Evolutionary conservation across 148 eudicot genomes (phyloP), one percentile per base, ranked within the genome.

Genomic region (Polygonum aviculare): DNA sequence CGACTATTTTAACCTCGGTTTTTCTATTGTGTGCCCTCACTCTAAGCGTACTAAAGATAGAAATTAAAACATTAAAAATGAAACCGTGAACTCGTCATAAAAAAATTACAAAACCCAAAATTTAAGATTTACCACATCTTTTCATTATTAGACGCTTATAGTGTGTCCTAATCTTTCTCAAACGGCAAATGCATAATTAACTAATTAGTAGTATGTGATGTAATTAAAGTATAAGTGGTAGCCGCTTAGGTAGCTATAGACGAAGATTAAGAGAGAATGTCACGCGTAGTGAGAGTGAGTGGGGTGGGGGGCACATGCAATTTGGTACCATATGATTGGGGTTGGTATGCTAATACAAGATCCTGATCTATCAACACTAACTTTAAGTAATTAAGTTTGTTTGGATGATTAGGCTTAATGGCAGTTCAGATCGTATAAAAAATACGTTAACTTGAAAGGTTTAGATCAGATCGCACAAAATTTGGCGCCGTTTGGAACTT

Each of bases 311-410:
- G 22, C 69, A 62, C 69, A 62, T 62, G 69, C 31, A 62, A 62
- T 26, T 62, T 62, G 69, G 69, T 62, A 62, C 16, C 38, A 62
- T 62, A 62, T 62, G 69, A 62, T 26, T 62, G 31, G 39, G 69
- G 14, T 62, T 62, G 69, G 38, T 60, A 60, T 62, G 47, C 10
- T 44, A 44, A 44, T 44, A 44, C 9, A 44, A 44, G 47, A 44
- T 44, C 12, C 38, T 31, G 38, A 62, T 59, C 63, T 59, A 59
- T 22, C 65, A 59, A 59, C 35, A 59, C 69, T 26, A 26, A 62
- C 26, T 22, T 62, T 62, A 9, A 26, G 36, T 22, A 62, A 62
- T 62, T 21, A 59, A 51, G 7, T 26, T 59, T 57, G 19, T 19
- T 26, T 59, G 11, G 1, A 62, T 62, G 38, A 31, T 62, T 62